Evolutionary conservation across 164 flowering plant species (phyloP).

Genomic region (Aristolochia contorta): DNA sequence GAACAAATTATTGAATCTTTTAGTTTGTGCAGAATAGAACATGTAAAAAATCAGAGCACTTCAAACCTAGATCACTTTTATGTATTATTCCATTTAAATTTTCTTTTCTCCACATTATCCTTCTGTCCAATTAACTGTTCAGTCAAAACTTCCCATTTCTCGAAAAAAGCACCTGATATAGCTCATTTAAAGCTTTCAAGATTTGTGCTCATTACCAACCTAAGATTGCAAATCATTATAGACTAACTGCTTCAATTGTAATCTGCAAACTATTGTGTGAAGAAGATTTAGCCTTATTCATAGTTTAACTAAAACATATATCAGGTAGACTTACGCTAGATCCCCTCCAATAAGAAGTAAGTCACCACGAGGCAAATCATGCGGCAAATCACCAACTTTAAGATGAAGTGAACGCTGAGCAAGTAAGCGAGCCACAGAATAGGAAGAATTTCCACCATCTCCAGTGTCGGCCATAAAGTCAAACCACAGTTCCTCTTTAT

Average conservation of each 20-base stretch:
- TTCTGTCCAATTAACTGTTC: too few species aligned
- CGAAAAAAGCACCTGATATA: too few species aligned
- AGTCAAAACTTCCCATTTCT: too few species aligned
- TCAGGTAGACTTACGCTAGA: conserved; percentile 73
- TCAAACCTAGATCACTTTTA: too few species aligned
- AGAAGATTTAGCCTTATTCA: too few species aligned
- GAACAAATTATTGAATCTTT: conserved; percentile 8
- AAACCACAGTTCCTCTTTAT: conserved; percentile 84
- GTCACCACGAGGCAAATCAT: conserved; percentile 59
- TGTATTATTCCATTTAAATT: too few species aligned
- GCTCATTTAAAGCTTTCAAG: not conserved
- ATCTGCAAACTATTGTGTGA: too few species aligned
- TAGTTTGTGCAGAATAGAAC: not conserved
- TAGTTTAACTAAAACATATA: too few species aligned
- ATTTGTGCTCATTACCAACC: too few species aligned
- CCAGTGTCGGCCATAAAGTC: conserved; percentile 99
- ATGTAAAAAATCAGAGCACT: not conserved
- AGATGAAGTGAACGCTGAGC: conserved; percentile 68
- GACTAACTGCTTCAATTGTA: too few species aligned
- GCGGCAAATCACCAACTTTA: conserved; percentile 21
- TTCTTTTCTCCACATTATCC: too few species aligned
- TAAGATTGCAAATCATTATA: too few species aligned
- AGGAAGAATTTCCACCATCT: conserved; percentile 98
- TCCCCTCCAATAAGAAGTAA: conserved; percentile 96
- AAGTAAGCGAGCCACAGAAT: conserved; percentile 77